Evolutionary conservation across 257 asterid species (phyloP), one percentile per base, ranked within the genome.

Genomic region (Striga asiatica): DNA sequence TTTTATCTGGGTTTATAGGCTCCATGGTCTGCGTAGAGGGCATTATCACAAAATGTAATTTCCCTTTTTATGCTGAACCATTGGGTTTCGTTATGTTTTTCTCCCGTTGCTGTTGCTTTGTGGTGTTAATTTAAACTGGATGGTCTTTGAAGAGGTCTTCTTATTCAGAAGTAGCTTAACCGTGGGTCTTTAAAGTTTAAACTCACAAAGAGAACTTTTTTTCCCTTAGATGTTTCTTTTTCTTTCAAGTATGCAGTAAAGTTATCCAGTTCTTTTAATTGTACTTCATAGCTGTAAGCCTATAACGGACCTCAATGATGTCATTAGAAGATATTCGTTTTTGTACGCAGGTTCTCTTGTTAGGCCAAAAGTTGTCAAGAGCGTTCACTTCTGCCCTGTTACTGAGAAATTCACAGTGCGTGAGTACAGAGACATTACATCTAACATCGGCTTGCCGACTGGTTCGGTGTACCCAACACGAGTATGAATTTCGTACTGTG

Each of bases 381-480:
- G 97, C 23, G 96, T 89, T 56, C 98, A 86, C 65, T 89, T 83
- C 77, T 86, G 98, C 72, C 91, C 94, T 25, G 68, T 61, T 32
- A 89, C 96, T 17, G 81, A 62, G 47, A 73, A 73, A 71, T 86
- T 89, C 70, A 86, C 78, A 27, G 68, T 80, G 31, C 80, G 94
- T 61, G 98, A 89, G 39, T 89, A 89, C 64, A 74, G 96, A 66
- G 96, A 89, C 70, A 86, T 81, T 38, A 83, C 98, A 39, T 89
- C 98, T 21, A 89, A 78, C 43, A 74, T 89, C 51, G 98, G 98
- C 50, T 71, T 89, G 81, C 98, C 98, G 4, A 89, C 98, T 53
- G 96, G 98, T 54, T 89, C 98, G 28, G 96, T 86, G 22, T 89
- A 89, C 71, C 98, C 98, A 39, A 89, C 98, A 8, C 78, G 96